A percentile compares a stretch with the other conserved stretches of the same genome.
Evolutionary conservation across 2,329 filamentous ascomycete genomes (phyloP).

Genomic region (Ophiostoma sp.): DNA sequence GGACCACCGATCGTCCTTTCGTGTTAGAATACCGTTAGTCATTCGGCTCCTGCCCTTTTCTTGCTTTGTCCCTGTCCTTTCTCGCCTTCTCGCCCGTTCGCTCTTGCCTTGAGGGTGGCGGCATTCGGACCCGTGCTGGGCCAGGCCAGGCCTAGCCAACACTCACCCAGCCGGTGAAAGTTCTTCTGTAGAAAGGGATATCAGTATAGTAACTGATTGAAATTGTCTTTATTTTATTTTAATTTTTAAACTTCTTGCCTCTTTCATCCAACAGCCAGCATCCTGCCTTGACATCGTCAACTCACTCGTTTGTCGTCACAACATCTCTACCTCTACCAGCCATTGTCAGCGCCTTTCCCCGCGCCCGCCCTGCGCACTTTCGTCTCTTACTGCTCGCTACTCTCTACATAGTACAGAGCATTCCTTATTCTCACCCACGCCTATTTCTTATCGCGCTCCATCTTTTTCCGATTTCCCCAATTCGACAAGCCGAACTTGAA

Average conservation of each 20-base stretch:
- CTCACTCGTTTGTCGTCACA: background rate
- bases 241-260: background rate
- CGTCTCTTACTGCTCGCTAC: no score
- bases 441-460: constrained; percentile 11
- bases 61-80: background rate
- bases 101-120: constrained; percentile 5
- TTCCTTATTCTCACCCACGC: background rate
- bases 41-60: background rate
- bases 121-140: constrained; percentile 4
- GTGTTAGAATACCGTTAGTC: background rate
- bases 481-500: background rate
- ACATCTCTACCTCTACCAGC: background rate
- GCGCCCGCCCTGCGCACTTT: background rate
- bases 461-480: background rate
- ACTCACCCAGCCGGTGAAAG: background rate
- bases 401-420: background rate
- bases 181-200: background rate
- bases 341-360: background rate
- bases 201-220: background rate
- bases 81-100: constrained; percentile 11
- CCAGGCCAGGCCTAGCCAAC: background rate
- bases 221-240: background rate
- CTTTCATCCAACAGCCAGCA: background rate
- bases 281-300: background rate
- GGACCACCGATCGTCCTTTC: background rate